Evolutionary conservation across 495 filamentous ascomycete species (phyloP), one percentile per base, ranked within the genome.

Genomic region (Xylaria telfairii): DNA sequence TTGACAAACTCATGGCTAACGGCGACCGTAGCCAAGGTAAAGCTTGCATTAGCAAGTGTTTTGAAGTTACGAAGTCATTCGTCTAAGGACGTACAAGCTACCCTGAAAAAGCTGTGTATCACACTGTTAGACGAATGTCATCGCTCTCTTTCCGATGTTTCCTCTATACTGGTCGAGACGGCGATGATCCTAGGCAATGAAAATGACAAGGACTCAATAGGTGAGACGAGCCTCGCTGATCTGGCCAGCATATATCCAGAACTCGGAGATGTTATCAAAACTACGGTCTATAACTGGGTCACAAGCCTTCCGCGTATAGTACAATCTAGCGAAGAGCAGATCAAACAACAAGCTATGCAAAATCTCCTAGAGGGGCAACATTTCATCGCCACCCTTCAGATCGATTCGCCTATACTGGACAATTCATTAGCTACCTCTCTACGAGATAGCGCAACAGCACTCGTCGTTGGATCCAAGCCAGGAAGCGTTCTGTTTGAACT

Each of bases 1-100:
- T 78, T 88, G 19, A 87, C 81, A 37, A 81, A 83, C 4, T 85
- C 93, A 12, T 98, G 95, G 96, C 78, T 96, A 19, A 91, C 89
- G 67, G 93, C 93, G 19, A 98, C 95, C 6, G 82, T 90, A 3
- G 85, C 86, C 5, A 94, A 98, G 78, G 87, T 98, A 62, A 96
- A 95, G 75, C 85, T 97, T 65, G 96, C 95, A 8, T 78, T 98
- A 13, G 89, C 90, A 42, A 93, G 91, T 67, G 84, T 97, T 21
- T 80, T 97, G 26, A 92, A 91, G 67, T 77, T 97, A 37, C 90
- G 93, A n/a, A 88, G 86, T 46, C 91, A 97, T 79, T 87, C 91
- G 21, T 86, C 90, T 37, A 77, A 76, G 12, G 92, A 96, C 61
- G 91, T 98, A 1, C 90, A 90, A 59, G 77, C 83, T 34, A 88